These are phyloP conservation scores for Komagataella populi DNA, from an alignment of 805 yeast species.

Conservation along the genomic window DNA sequence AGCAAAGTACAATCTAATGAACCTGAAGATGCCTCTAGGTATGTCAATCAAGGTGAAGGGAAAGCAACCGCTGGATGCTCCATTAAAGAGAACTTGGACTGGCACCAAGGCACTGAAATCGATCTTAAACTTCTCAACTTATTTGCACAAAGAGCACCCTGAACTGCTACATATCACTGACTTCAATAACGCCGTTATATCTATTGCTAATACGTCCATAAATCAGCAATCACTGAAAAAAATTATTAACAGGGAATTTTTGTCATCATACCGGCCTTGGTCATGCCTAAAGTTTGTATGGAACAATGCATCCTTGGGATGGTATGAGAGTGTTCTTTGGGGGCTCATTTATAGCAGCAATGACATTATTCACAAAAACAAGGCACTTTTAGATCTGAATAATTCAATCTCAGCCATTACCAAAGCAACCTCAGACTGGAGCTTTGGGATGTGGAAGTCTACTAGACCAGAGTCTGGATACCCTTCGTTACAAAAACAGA, in stretches of 20 bases:
- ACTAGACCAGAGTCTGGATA: conserved; percentile 10
- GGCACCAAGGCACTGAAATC: conserved; percentile 35
- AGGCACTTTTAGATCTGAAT: conserved; percentile 21
- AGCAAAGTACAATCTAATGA: conserved; percentile 23
- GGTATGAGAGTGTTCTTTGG: conserved; percentile 64
- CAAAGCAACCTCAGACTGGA: conserved; percentile 22
- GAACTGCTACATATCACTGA: conserved; percentile 1
- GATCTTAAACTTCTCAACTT: conserved; percentile 21
- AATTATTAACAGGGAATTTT: conserved; percentile 20
- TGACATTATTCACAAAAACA: conserved; percentile 16
- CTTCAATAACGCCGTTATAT: background rate
- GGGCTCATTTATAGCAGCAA: conserved; percentile 32
- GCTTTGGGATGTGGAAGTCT: conserved; percentile 14
- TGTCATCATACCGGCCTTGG: conserved; percentile 24
- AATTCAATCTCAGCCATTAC: conserved; percentile 16
- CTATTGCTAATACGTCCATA: background rate
- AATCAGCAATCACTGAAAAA: conserved; percentile 5
- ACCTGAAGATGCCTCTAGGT: conserved; percentile 42
- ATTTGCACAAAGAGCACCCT: conserved; percentile 18
- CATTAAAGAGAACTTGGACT: conserved; percentile 40
- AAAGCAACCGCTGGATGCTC: conserved; percentile 35
- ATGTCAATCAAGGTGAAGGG: conserved; percentile 45
- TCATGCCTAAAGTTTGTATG: conserved; percentile 43
- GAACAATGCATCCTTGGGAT: conserved; percentile 52
- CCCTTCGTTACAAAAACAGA: background rate